Percentiles rank a stretch among this genome's conserved stretches.
Conservation (phyloP, 2,329 filamentous ascomycete species). For the Penicillium brasilianum region DNA sequence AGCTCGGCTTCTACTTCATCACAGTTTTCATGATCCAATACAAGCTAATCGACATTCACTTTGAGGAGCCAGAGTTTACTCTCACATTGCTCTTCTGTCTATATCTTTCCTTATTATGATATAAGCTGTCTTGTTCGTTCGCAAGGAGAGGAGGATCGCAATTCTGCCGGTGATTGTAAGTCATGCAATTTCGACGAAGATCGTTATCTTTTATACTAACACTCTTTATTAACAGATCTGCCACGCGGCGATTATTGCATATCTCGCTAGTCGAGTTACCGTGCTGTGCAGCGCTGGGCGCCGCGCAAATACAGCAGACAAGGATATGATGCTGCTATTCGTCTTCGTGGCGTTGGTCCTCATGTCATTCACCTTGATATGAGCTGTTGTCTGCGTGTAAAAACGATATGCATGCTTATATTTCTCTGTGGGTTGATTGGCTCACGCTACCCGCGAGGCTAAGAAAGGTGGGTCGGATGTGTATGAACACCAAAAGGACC, state of each 20-base stretch:
- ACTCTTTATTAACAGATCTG: constrained; percentile 10
- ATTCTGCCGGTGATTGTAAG: constrained; percentile 17
- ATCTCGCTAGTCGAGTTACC: constrained; percentile 23
- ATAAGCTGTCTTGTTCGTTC: constrained; percentile 22
- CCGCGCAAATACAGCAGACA: constrained; percentile 15
- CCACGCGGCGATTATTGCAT: constrained; percentile 20
- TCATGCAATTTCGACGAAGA: neutral
- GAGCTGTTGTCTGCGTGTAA: constrained; percentile 15
- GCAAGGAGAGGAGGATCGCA: constrained; percentile 12
- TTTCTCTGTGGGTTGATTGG: constrained; percentile 8
- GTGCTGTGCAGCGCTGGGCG: constrained; percentile 15
- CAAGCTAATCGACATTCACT: constrained; percentile 28
- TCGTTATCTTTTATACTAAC: neutral
- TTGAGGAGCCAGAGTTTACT: constrained; percentile 25
- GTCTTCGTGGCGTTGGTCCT: constrained; percentile 18
- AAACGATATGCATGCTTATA: constrained; percentile 1
- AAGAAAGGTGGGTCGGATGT: neutral
- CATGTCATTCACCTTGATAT: constrained; percentile 13
- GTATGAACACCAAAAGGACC: neutral
- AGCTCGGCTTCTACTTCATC: constrained; percentile 25
- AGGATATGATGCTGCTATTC: constrained; percentile 26
- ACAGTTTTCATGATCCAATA: constrained; percentile 30
- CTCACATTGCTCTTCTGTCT: constrained; percentile 27
- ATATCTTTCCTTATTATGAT: constrained; percentile 20
- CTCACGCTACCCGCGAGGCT: neutral